Evolutionary conservation across 768 basidiomycete species (phyloP), one percentile per base, ranked within the genome.

Genomic region (Strobilomyces echinocephalus): DNA sequence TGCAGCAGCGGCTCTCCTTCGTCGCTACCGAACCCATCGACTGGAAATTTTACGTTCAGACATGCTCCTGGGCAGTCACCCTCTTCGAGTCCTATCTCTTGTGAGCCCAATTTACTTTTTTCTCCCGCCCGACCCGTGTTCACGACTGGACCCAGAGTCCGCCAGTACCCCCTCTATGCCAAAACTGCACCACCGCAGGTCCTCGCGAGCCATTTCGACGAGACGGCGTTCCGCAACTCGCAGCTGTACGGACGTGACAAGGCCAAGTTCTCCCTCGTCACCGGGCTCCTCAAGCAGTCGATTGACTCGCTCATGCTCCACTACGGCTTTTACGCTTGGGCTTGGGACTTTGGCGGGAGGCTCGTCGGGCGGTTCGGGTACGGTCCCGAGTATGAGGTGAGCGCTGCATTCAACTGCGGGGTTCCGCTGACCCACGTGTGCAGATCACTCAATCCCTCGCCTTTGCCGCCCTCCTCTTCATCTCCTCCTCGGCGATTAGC

Each of bases 161-260:
- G 93, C 8, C 95, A 97, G 69, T 88, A 90, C 62, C 90, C 90
- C 4, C 75, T 90, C 43, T 95, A 93, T 67, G 84, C 83, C 8
- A 91, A 85, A 63, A 79, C 76, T 0, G 75, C 77, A 35, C 93
- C 89, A 0, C 91, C 92, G 1, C 65, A 79, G 3, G 83, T 81
- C 4, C 79, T 97, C 4, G 83, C 80, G 4, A 69, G 70, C 2
- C 85, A 92, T 66, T 85, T 95, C 61, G 77, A 79, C 15, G 65
- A 72, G 10, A 81, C 85, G 3, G 84, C 83, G 14, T 95, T 95
- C 69, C 76, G 83, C 56, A 97, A 97, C 63, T 94, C 92, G 0
- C 95, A 99, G 68, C 73, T 78, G 39, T 99, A 99, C 72, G 92
- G 93, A 18, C 82, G 79, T 47, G 90, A 93, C 79, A 97, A 97